Conservation (phyloP, 192 early-diverging fungal genomes). For the Funneliformis geosporum region DNA sequence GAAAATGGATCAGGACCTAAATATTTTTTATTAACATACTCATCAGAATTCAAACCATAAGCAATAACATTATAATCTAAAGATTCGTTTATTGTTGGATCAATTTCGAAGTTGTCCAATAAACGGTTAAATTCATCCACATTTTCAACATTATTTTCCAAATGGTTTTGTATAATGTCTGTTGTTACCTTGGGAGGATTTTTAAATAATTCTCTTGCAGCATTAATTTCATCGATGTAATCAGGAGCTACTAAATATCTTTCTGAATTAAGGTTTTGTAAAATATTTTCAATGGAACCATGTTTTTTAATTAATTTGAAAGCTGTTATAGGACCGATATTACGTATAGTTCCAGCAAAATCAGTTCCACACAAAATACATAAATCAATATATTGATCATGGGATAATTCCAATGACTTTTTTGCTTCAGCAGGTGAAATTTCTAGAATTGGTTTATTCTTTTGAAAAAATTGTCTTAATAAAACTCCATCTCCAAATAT, state of each 20-base stretch:
- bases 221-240: neutral
- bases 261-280: slow-evolving; percentile 33
- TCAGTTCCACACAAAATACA: slow-evolving; percentile 81
- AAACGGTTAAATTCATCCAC: neutral
- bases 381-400: slow-evolving; percentile 62
- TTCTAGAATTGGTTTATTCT: slow-evolving; percentile 39
- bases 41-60: neutral
- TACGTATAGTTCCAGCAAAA: slow-evolving; percentile 63
- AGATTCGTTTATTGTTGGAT: neutral
- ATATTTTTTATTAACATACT: neutral
- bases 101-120: neutral
- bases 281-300: slow-evolving; percentile 65
- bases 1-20: slow-evolving; percentile 9
- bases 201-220: neutral
- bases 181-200: neutral
- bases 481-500: slow-evolving; percentile 57
- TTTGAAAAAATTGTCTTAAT: slow-evolving; percentile 47
- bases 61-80: neutral
- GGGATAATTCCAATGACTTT: slow-evolving; percentile 50
- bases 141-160: neutral
- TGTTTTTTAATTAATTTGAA: slow-evolving; percentile 54
- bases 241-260: neutral
- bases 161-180: neutral
- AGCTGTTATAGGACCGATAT: slow-evolving; percentile 68
- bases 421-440: slow-evolving; percentile 54